These are phyloP conservation scores for Suillus placidus DNA, from an alignment of 768 basidiomycete genomes.

Conservation along the genomic window DNA sequence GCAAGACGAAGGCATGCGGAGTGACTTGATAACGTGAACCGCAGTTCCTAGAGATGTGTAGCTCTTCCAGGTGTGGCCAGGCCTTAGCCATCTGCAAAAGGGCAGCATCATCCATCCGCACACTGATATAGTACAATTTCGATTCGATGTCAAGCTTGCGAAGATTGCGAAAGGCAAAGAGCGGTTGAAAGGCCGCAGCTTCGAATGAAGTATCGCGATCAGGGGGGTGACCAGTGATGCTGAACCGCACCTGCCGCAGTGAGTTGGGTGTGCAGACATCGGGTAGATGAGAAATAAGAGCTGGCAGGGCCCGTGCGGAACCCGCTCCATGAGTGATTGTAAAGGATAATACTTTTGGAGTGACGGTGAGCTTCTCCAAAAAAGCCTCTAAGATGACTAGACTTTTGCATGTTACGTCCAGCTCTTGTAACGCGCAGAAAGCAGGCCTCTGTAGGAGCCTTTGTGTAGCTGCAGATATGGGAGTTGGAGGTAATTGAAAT, in stretches of 20 bases:
- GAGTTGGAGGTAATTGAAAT: neutral
- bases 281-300: neutral
- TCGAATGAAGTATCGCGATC: neutral
- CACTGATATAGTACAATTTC: neutral
- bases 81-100: conserved; percentile 2
- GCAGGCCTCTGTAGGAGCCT: neutral
- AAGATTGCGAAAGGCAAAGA: neutral
- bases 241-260: neutral
- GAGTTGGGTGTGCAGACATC: neutral
- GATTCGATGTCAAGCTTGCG: neutral
- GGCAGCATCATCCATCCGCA: neutral
- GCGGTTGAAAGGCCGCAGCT: neutral
- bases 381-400: neutral
- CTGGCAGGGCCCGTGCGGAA: neutral
- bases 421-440: neutral
- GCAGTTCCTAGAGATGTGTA: neutral
- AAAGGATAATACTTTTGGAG: neutral
- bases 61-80: neutral
- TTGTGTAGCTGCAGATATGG: neutral
- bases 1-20: neutral
- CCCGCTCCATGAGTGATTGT: neutral
- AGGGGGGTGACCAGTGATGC: neutral
- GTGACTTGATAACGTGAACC: neutral
- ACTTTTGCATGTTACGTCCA: neutral
- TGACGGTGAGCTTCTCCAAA: neutral